Base-by-base conservation (phyloP, 1,284 basidiomycete genomes). In the Kalmanozyma brasiliensis region DNA sequence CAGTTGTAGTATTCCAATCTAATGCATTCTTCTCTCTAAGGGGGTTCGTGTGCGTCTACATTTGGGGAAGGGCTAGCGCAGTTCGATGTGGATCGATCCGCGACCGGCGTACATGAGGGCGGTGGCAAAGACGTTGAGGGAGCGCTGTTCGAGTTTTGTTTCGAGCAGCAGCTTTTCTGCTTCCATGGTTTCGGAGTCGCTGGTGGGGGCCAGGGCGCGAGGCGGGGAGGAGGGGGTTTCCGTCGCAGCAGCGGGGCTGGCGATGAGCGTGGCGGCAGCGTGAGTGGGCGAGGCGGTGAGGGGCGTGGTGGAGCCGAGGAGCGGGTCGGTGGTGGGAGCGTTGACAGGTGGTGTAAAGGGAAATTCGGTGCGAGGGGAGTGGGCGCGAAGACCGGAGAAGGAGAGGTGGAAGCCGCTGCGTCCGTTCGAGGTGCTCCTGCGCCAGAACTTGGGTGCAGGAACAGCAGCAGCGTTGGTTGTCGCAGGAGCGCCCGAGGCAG, bases 361-460 rank as follows among this genome's bases (percentile, higher is more conserved):
- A 10, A 32, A 9, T n/a, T 53, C 49, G 8, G 42, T 22, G 17
- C 59, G 42, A 8, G 61, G 67, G 16, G 63, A 71, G 7, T 52
- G 51, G 7, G 58, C 36, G 8, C 68, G 47, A 8, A 71, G 45
- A 0, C 68, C 59, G 2, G 68, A 51, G n/a, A 71, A 66, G 7
- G 63, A 52, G 29, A 71, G 56, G 33, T 71, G 68, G 52, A 71
- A 71, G 13, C 59, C 68, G 19, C 34, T 40, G 22, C 63, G 58
- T 4, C 37, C 51, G 17, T 53, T 66, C 5, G 58, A 66, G 7
- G 63, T 63, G 56, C 59, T 63, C 10, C 68, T 43, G 2, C 63
- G 58, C 68, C 68, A 71, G 52, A 71, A 71, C 3, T 52, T 32
- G 0, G 68, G 68, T 3, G 68, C 24, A 17, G 48, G 17, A 8